Percentiles rank a stretch among this genome's conserved stretches.
Evolutionary conservation across 164 flowering plant genomes (phyloP).

Genomic region (Nymphaea colorata): DNA sequence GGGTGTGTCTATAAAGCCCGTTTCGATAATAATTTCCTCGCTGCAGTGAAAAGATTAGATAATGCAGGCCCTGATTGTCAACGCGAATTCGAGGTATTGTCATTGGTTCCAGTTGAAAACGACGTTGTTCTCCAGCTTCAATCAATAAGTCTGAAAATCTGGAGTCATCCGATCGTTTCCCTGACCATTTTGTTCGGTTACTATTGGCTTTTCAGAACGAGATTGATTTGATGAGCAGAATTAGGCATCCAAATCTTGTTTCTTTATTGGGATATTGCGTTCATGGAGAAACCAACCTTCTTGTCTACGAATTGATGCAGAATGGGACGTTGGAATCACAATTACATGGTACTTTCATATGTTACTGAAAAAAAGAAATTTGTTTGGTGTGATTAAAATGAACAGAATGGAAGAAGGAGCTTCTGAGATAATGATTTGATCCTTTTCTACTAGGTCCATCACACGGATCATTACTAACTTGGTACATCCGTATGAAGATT

Average conservation of each 20-base stretch:
- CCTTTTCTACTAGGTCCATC: constrained; percentile 46
- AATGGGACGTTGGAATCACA: constrained; percentile 78
- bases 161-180: too few relatives aligned
- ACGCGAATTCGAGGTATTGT: constrained; percentile 66
- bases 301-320: constrained; percentile 85
- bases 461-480: constrained; percentile 59
- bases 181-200: too few relatives aligned
- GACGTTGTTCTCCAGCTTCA: not conserved
- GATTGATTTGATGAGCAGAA: constrained; percentile 52
- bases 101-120: not conserved
- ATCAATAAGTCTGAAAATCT: too few relatives aligned
- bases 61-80: constrained; percentile 37
- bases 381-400: not conserved
- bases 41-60: constrained; percentile 68
- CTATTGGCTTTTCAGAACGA: constrained; percentile 56
- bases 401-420: not conserved
- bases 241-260: constrained; percentile 70
- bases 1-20: constrained; percentile 71
- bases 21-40: constrained; percentile 35
- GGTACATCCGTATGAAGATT: constrained; percentile 85
- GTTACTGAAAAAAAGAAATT: not conserved
- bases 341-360: constrained; percentile 55
- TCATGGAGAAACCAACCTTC: constrained; percentile 44
- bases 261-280: constrained; percentile 58
- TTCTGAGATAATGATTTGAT: not conserved